phyloP scores from a whole-genome alignment of 2,329 filamentous ascomycete species.

The Alternaria sp. region DNA sequence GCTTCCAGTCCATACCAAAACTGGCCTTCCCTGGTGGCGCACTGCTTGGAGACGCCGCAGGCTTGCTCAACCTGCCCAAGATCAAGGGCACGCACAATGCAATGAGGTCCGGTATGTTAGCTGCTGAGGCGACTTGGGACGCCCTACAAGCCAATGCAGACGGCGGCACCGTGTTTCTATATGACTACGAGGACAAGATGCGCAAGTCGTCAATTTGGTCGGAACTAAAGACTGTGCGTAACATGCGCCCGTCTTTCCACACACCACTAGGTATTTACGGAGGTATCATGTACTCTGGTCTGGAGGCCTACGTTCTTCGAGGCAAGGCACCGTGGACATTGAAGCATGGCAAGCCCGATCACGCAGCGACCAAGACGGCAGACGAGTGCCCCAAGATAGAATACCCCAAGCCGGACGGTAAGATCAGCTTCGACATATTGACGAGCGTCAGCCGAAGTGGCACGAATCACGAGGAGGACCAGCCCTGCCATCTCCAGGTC shows the following conservation, averaged over 20 bases:
- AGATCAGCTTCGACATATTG: constrained; percentile 94
- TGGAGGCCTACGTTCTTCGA: constrained; percentile 87
- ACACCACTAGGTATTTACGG: constrained; percentile 85
- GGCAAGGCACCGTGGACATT: constrained; percentile 91
- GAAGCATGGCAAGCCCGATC: constrained; percentile 79
- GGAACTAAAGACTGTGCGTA: constrained; percentile 92
- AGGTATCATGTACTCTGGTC: constrained; percentile 87
- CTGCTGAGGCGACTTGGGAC: constrained; percentile 85
- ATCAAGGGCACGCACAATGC: constrained; percentile 98
- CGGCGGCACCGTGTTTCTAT: constrained; percentile 82
- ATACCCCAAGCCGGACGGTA: constrained; percentile 94
- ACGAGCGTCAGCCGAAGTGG: constrained; percentile 94
- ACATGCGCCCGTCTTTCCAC: constrained; percentile 97
- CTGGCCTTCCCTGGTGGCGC: constrained; percentile 95
- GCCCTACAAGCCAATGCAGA: constrained; percentile 67
- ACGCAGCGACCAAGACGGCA: constrained; percentile 78
- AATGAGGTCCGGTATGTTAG: constrained; percentile 97
- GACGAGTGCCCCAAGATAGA: constrained; percentile 86
- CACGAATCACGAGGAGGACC: constrained; percentile 98
- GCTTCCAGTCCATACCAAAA: constrained; percentile 97
- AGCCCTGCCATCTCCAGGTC: constrained; percentile 94
- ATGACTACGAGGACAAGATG: constrained; percentile 89
- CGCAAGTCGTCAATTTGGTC: constrained; percentile 89
- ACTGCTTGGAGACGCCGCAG: constrained; percentile 93
- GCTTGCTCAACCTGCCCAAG: constrained; percentile 97